phyloP scores from a whole-genome alignment of 2,329 filamentous ascomycete species.

The Microdochium trichocladiopsis region DNA sequence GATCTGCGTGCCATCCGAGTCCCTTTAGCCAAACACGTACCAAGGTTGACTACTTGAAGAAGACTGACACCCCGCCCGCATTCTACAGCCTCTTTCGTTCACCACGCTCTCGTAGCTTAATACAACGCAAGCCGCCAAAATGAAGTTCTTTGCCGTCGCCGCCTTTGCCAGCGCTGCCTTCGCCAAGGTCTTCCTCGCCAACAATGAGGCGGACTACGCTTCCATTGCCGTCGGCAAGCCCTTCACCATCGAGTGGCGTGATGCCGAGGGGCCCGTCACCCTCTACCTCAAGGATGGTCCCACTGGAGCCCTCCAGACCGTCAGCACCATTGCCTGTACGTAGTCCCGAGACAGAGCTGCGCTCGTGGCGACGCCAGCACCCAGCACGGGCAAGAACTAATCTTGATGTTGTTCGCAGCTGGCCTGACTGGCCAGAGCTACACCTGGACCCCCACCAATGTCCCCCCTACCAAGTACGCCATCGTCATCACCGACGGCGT shows the following conservation, averaged over 20 bases:
- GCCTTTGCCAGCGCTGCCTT: constrained; percentile 20
- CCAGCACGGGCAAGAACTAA: too few relatives aligned
- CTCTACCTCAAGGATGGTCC: constrained; percentile 31
- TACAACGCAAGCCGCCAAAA: background rate
- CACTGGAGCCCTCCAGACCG: constrained; percentile 23
- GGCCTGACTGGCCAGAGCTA: constrained; percentile 23
- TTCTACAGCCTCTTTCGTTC: background rate
- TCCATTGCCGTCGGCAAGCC: constrained; percentile 28
- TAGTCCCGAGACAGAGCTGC: background rate
- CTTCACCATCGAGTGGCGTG: constrained; percentile 36
- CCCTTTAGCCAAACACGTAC: too few relatives aligned
- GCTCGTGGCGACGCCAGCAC: too few relatives aligned
- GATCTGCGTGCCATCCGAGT: too few relatives aligned
- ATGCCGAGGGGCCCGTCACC: constrained; percentile 31
- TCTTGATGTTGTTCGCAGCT: constrained; percentile 22
- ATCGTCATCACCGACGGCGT: constrained; percentile 34
- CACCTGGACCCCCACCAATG: constrained; percentile 28
- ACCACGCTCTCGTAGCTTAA: background rate
- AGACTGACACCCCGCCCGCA: background rate
- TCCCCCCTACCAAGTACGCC: constrained; percentile 34
- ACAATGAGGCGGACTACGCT: constrained; percentile 24
- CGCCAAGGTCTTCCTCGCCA: constrained; percentile 24
- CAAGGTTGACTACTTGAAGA: too few relatives aligned
- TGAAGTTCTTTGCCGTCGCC: constrained; percentile 12
- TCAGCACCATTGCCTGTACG: constrained; percentile 29